These are phyloP conservation scores for Arthrobotrys megalospora DNA, from an alignment of 2,329 filamentous ascomycete species.

Conservation along the genomic window DNA sequence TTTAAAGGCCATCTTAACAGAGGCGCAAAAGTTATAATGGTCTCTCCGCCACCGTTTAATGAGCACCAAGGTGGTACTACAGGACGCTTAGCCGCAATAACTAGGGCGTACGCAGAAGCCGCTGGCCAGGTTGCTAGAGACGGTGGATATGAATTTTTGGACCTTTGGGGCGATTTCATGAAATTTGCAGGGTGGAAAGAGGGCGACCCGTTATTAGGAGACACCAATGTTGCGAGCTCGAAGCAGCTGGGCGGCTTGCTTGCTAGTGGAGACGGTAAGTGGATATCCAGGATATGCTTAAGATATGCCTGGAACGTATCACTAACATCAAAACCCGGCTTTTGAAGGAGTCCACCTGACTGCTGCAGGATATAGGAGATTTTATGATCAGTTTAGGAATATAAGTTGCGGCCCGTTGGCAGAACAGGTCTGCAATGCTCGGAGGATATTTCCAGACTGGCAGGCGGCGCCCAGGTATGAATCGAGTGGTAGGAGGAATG, in stretches of 20 bases:
- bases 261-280: constrained; percentile 71
- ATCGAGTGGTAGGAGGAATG: not conserved
- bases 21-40: constrained; percentile 80
- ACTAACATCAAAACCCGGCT: not conserved
- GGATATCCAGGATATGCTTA: not conserved
- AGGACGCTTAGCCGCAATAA: constrained; percentile 74
- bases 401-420: constrained; percentile 11
- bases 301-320: not conserved
- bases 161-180: constrained; percentile 86
- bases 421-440: constrained; percentile 11
- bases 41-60: constrained; percentile 83
- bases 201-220: constrained; percentile 72
- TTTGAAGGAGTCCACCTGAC: constrained; percentile 18
- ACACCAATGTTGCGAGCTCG: constrained; percentile 73
- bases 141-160: constrained; percentile 75
- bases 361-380: constrained; percentile 12
- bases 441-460: constrained; percentile 20
- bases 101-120: constrained; percentile 77
- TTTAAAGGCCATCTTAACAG: constrained; percentile 74
- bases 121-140: constrained; percentile 75
- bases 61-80: constrained; percentile 65
- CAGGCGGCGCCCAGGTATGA: not conserved
- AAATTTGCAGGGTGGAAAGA: constrained; percentile 73
- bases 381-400: constrained; percentile 9
- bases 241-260: constrained; percentile 72